Evolutionary conservation across 2,329 filamentous ascomycete genomes (phyloP), one percentile per base, ranked within the genome.

Genomic region (Clarireedia monteithiana): DNA sequence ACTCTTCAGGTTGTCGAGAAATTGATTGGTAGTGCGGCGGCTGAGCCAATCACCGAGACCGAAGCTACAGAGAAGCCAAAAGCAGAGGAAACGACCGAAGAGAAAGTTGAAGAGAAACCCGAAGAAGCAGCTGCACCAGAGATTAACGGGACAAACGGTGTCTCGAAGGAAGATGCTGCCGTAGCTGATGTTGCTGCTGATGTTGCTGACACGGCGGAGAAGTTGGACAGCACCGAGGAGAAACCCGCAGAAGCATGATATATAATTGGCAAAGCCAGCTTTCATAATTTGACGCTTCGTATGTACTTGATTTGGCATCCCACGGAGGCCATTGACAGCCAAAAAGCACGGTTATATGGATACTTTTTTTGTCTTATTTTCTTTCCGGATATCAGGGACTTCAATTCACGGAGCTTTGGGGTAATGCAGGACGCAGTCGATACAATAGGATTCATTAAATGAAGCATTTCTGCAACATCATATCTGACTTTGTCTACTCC

Each of bases 1-100:
- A 96, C 92, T 5, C 79, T 92, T 27, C 83, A 88, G 15, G 83
- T 84, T 24, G 90, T 94, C 23, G 84, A 85, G 75, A 82, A 82
- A 68, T 72, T 96, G 44, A 82, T 91, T 27, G 76, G 73, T 52
- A 66, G 74, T 39, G 48, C 39, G 42, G 57, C 51, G n/a, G 56
- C 57, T 42, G 63, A 66, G 42, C 44, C 56, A 20, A 59, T 63
- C 26, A 36, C 10, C 9, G 27, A 26, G 10, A 44, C 26, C 17
- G 50, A 27, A n/a, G 12, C 27, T 17, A 1, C 50, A 14, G 50
- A 42, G 6, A 17, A 50, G 6, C 15, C 26, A 15, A 48, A 48
- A 15, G 15, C 14, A 30, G 48, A 42, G 23, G 23, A 20, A 2
- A 34, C 40, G 26, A 15, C 20, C 14, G 46, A 48, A 15, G 30